These are phyloP conservation scores for Aspergillus sclerotiicarbonarius DNA, from an alignment of 495 filamentous ascomycete genomes.

Conservation along the genomic window DNA sequence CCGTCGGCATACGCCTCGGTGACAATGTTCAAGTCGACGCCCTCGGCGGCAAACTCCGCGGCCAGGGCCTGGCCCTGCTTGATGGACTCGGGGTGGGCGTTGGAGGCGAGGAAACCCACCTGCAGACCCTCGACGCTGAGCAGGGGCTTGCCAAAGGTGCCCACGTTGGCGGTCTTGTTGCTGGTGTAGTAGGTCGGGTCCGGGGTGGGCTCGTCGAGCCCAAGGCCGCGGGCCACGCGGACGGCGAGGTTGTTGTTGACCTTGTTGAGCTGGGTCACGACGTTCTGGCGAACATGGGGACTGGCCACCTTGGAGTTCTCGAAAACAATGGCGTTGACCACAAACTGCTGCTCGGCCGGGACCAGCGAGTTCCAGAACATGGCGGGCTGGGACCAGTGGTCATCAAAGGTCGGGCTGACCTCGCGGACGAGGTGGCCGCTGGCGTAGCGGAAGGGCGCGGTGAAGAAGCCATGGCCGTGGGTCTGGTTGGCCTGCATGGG, in stretches of 20 bases:
- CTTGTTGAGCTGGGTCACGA: not conserved
- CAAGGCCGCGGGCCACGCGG: not conserved
- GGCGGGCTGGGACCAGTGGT: conserved; percentile 4
- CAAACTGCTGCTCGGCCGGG: not conserved
- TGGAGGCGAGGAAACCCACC: not conserved
- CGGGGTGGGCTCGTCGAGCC: not conserved
- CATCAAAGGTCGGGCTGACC: not conserved
- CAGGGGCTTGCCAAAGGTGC: not conserved
- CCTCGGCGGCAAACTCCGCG: not conserved
- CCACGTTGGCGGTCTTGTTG: conserved; percentile 1
- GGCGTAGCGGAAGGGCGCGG: not conserved
- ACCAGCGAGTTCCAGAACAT: conserved; percentile 4
- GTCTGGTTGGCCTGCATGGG: conserved; percentile 3
- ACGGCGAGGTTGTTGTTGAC: not conserved
- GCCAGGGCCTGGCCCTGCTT: not conserved
- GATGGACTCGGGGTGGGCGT: not conserved
- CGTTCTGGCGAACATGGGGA: not conserved
- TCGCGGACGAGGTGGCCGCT: not conserved
- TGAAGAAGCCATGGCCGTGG: conserved; percentile 1
- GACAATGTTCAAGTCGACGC: not conserved
- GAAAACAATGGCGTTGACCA: conserved; percentile 1
- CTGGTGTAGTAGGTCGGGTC: not conserved
- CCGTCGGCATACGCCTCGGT: not conserved
- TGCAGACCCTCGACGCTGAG: not conserved
- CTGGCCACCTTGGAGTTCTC: conserved; percentile 2